Percentiles rank a stretch among this genome's conserved stretches.
Evolutionary conservation across 345 rosid species (phyloP).

Genomic region (Acer yangbiense): DNA sequence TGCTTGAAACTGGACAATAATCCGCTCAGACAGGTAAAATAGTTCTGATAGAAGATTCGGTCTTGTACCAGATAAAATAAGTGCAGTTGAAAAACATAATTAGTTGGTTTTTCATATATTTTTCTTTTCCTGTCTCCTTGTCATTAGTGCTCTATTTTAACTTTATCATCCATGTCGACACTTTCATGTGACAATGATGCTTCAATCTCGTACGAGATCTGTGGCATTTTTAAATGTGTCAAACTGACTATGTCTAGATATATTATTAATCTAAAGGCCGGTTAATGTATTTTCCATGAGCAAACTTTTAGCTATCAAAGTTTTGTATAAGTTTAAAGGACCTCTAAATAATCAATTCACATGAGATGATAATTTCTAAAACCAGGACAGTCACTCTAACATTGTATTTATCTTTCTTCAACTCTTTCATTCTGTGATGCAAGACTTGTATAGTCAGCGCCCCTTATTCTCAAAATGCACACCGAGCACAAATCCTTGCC

Average conservation of each 20-base stretch:
- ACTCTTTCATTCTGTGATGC: background rate
- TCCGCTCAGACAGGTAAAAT: conserved; percentile 67
- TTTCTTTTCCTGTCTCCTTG: background rate
- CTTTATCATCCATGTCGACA: background rate
- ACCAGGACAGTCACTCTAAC: background rate
- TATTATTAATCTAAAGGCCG: background rate
- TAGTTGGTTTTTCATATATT: background rate
- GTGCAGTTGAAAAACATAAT: background rate
- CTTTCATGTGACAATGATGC: background rate
- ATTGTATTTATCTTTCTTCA: conserved; percentile 5
- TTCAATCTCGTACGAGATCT: background rate
- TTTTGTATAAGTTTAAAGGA: background rate
- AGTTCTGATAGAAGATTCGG: conserved; percentile 14
- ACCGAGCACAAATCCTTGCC: background rate
- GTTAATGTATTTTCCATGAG: background rate
- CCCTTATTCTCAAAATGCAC: background rate
- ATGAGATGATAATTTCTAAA: conserved; percentile 1
- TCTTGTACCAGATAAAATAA: background rate
- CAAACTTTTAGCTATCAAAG: background rate
- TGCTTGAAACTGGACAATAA: conserved; percentile 88
- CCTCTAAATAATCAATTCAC: background rate
- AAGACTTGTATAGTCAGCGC: background rate
- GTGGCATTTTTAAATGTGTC: background rate
- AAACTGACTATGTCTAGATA: background rate
- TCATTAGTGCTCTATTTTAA: background rate